Evolutionary conservation across 129 eudicot species (phyloP), one percentile per base, ranked within the genome.

Genomic region (Tagetes patula): DNA sequence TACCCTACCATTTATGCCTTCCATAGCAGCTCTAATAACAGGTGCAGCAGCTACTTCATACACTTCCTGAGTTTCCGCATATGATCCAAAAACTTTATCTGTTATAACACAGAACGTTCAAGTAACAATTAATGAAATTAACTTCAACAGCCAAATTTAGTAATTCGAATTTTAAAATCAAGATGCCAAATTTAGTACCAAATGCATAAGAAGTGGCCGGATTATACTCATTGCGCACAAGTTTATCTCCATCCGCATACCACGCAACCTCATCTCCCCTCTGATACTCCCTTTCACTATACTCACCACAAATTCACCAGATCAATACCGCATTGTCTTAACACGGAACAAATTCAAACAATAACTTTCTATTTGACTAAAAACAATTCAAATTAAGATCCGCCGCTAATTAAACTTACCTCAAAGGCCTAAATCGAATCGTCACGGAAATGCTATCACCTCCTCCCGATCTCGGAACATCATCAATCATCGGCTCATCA

Each of bases 391-490:
- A 76, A 36, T 54, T 42, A n/a, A 79, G 74, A 79, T 79, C 82
- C 43, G 34, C 20, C 13, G 10, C 38, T 8, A 68, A 10, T 10
- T 43, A n/a, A 72, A 65, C 54, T 30, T 80, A 94, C 99, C 88
- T 94, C 84, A 94, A 41, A n/a, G 99, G 99, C 71, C 99, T 79
- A 87, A 94, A 94, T 52, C 99, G 85, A 77, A 94, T 84, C 45
- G 99, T 94, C n/a, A 94, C 99, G 6, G 99, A 94, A 70, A 94
- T 94, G 75, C 99, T 94, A 66, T 90, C 99, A 6, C 88, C 89
- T 20, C 69, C 82, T 20, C 13, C 82, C 56, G 96, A 81, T 87
- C 90, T 70, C 68, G 92, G 74, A 8, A 75, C 10, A 59, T 50
- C 74, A 69, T 89, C 91, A 47, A 84, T 66, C 53, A 84, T 66